Base-by-base conservation (phyloP, 2,329 filamentous ascomycete species). In the Colletotrichum brevisporum region DNA sequence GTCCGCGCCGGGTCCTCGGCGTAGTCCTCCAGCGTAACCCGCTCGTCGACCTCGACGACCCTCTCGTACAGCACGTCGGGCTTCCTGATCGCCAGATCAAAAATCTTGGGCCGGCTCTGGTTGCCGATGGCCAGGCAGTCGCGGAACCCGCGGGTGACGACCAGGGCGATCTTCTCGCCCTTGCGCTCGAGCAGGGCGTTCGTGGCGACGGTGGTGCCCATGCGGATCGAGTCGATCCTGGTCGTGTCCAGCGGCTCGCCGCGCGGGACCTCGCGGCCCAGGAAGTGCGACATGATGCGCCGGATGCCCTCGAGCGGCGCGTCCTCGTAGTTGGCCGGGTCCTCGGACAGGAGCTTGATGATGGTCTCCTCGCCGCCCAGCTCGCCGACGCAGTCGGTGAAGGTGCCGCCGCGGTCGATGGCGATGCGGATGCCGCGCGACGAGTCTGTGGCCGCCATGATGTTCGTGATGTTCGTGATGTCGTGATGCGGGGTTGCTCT, bases 121-220 rank as follows among this genome's bases (percentile, higher is more conserved):
- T 97, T 97, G 15, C 95, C 95, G 77, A 98, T 98, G 60, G 91
- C 88, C 26, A 97, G 83, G 74, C 94, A 97, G 78, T 98, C 94
- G 73, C 90, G 91, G 84, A 97, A 97, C 0, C 95, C 95, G 73
- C 90, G 91, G 1, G 94, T 97, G 12, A 97, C 93, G 1, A 97
- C 89, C 80, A 98, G 87, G 15, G 93, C 94, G 76, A 96, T 95
- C 74, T 89, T 90, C 82, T 97, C 94, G 55, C 95, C 95, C 80
- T 97, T 97, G 67, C 95, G 86, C 80, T 98, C 95, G 2, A 98
- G 85, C 64, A 98, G 82, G 0, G 95, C 95, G 79, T 98, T 98
- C 0, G 95, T 98, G 10, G 95, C 95, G 13, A 98, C 94, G 0
- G 95, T 98, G 1, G 95, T 98, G 52, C 95, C 95, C 95, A 98